Base-by-base conservation (phyloP, 495 filamentous ascomycete species). In the Neurospora pannonica region DNA sequence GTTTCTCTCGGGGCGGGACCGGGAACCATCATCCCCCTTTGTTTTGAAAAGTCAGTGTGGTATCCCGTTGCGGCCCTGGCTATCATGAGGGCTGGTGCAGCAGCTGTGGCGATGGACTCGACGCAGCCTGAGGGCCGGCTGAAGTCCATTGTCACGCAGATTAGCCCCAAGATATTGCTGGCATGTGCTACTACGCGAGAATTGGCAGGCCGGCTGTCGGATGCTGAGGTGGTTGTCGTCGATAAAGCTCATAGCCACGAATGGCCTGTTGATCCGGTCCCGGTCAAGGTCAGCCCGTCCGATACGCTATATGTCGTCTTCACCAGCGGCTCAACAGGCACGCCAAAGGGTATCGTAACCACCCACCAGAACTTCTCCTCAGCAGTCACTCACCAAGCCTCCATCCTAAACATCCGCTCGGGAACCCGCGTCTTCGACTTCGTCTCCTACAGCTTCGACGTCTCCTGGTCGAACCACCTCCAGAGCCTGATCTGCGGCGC, bases 301-400 rank as follows among this genome's bases (percentile, higher is more conserved):
- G 77, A 82, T 38, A 67, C 76, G 1, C 71, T 75, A 3, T 92
- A 88, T 75, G 80, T 90, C 17, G 81, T 89, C 11, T 91, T 89
- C 74, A 92, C 90, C 0, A 86, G 87, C 75, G 90, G 90, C 0
- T 87, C 84, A 10, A 91, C 90, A 0, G 90, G 90, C 2, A 85
- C 83, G 8, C 88, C 90, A 0, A 81, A 83, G 75, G 74, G 86
- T 10, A 80, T 87, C 31, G 74, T 87, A 24, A 83, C 85, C 21
- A 78, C 84, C n/a, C 87, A 88, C 72, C 40, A 74, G 71, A 78
- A 82, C 36, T 79, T 81, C 39, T 79, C 78, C 34, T 82, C 88
- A 74, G 76, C 81, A 36, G 74, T 82, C 2, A 54, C 72, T 19
- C 77, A 70, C 36, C 76, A 79, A 38, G 78, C 73, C 43, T 73